Evolutionary conservation across 148 eudicot genomes (phyloP).

Genomic region (Rhododendron ovatum): DNA sequence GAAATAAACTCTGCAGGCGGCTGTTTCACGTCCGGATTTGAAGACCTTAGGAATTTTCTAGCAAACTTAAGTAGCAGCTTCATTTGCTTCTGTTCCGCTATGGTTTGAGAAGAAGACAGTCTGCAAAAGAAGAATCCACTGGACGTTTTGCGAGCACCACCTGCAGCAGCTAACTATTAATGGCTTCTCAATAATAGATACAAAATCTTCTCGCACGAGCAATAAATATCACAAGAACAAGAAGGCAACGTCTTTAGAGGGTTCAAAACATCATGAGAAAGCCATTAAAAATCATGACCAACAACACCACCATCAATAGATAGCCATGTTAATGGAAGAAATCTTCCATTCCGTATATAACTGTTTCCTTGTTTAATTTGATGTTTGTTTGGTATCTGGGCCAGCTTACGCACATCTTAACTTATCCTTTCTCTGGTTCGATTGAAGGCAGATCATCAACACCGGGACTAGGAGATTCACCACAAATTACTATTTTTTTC

Average conservation of each 20-base stretch:
- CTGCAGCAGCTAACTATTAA: constrained; percentile 28
- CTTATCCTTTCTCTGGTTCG: too few relatives aligned
- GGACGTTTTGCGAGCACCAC: constrained; percentile 86
- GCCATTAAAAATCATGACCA: not conserved
- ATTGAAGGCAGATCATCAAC: too few relatives aligned
- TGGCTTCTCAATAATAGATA: not conserved
- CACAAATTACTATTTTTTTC: too few relatives aligned
- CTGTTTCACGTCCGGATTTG: constrained; percentile 35
- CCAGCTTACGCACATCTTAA: not conserved
- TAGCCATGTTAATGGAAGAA: not conserved
- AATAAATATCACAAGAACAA: not conserved
- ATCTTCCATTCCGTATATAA: too few relatives aligned
- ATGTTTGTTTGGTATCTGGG: too few relatives aligned
- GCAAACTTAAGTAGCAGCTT: constrained; percentile 93
- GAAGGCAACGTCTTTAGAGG: not conserved
- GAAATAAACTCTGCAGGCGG: constrained; percentile 69
- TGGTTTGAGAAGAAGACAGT: constrained; percentile 73
- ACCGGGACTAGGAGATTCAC: too few relatives aligned
- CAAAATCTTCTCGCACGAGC: not conserved
- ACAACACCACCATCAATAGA: not conserved
- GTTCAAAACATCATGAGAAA: not conserved
- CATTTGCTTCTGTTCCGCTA: constrained; percentile 91
- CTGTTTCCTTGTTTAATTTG: too few relatives aligned
- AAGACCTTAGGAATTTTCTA: constrained; percentile 63
- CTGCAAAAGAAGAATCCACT: constrained; percentile 73